Base-by-base conservation (phyloP, 495 filamentous ascomycete species). In the Beverwykella pulmonaria region DNA sequence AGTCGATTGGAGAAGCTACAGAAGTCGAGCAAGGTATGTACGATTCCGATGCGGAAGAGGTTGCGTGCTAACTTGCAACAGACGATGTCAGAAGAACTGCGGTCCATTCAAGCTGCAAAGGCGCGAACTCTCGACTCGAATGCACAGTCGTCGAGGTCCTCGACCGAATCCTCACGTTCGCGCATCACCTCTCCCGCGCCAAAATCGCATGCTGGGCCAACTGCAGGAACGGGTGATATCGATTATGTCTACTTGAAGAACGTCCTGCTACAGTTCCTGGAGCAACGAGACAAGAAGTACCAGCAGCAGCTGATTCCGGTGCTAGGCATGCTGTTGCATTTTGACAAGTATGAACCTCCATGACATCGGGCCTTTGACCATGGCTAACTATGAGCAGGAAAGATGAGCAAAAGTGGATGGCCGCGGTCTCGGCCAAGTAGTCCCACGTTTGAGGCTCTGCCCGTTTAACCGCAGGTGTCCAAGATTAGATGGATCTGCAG, bases 181-280 rank as follows among this genome's bases (percentile, higher is more conserved):
- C 64, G 71, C 20, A 82, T 88, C 20, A 86, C 91, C 63, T 93
- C 90, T 26, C 81, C 84, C 14, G 53, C 66, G 20, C 57, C 70
- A 15, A 65, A 68, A 20, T 52, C 60, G 29, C 60, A 82, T 25
- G 79, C 80, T 23, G 67, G 74, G 17, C 76, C 80, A n/a, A 76
- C 75, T 26, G 73, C 77, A 14, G 80, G 80, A 48, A 78, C 78
- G 0, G 75, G 79, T 3, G 54, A 41, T 14, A 82, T 88, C 57
- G 90, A 98, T 75, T 89, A 88, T 65, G 86, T 92, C 71, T 98
- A 98, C 74, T 75, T 98, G 63, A 98, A 98, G 81, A 97, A 95
- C 32, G 92, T 98, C 39, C 82, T 98, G 25, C 78, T 98, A 47
- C 93, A 97, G 76, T 97, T 98, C 71, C 76, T 98, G 74, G 92